Conservation (phyloP, 2,329 filamentous ascomycete species). For the Pseudogymnoascus sp. region DNA sequence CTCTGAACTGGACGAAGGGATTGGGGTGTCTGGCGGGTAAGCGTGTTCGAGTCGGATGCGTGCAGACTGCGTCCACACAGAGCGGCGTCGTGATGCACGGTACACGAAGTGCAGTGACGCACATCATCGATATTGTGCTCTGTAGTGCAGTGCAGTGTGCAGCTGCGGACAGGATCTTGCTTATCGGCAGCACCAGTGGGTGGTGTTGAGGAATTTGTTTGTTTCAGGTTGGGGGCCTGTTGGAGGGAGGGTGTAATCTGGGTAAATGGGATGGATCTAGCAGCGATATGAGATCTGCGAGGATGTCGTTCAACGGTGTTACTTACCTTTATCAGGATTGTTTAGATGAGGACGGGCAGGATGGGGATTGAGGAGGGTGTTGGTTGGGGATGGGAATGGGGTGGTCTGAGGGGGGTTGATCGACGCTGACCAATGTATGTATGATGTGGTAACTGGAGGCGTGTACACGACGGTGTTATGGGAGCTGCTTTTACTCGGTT, state of each 20-base stretch:
- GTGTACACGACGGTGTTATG: background rate
- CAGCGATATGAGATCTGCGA: background rate
- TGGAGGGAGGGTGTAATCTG: background rate
- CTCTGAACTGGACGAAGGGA: background rate
- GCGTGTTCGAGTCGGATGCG: background rate
- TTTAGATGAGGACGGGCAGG: background rate
- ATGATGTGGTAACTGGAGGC: background rate
- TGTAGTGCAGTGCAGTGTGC: background rate
- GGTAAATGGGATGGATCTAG: background rate
- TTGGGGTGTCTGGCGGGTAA: too few species aligned
- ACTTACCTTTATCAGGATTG: background rate
- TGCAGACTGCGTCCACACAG: background rate
- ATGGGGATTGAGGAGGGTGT: background rate
- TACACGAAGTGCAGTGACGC: background rate
- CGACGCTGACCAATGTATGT: background rate
- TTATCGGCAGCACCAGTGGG: background rate
- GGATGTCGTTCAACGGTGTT: background rate
- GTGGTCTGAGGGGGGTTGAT: background rate
- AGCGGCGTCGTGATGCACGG: background rate
- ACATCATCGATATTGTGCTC: background rate
- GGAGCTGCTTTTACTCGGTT: background rate
- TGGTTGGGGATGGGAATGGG: background rate
- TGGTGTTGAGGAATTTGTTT: background rate
- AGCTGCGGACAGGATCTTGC: background rate
- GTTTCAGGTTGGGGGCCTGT: background rate